Base-by-base conservation (phyloP, 768 basidiomycete genomes). In the Paxillus involutus region DNA sequence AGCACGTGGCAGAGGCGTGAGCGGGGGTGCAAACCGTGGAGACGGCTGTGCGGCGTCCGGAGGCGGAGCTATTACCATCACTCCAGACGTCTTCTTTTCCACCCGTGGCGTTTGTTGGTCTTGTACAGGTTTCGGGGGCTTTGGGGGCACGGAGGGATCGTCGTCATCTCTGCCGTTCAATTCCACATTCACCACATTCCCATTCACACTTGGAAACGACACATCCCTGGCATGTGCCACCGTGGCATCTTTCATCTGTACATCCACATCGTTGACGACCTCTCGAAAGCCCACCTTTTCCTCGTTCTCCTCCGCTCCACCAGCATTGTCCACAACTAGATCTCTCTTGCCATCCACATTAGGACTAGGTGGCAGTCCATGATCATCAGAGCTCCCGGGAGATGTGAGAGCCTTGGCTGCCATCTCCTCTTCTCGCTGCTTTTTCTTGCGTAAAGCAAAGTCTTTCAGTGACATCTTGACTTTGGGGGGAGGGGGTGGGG, bases 391-490 rank as follows among this genome's bases (percentile, higher is more conserved):
- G 9, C 56, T 59, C 30, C 6, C 43, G 19, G 73, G 66, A 4
- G 71, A 68, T n/a, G 45, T 26, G 2, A 51, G 26, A 26, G 62
- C 58, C 52, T 71, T 69, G 5, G 68, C 68, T 1, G 63, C 71
- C 62, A 65, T 65, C 52, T 75, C 73, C 58, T 80, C 77, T 58
- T 81, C 79, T 49, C 75, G 71, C 59, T 77, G 74, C 65, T 77
- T 79, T 73, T 77, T 79, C 75, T 77, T 83, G 52, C 84, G 68
- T 30, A 79, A 51, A 30, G 77, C 80, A 59, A 83, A 85, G 56
- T 85, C 83, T 59, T 79, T 80, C 45, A 85, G 63, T 0, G 83
- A 80, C 67, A 84, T 60, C 54, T 77, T 77, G 58, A 83, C 82
- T 42, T 84, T 82, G 45, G 81, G 80, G 12, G 69, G 68, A 6